Conservation (phyloP, 495 filamentous ascomycete genomes). For the Aspergillus incahuasiensis region DNA sequence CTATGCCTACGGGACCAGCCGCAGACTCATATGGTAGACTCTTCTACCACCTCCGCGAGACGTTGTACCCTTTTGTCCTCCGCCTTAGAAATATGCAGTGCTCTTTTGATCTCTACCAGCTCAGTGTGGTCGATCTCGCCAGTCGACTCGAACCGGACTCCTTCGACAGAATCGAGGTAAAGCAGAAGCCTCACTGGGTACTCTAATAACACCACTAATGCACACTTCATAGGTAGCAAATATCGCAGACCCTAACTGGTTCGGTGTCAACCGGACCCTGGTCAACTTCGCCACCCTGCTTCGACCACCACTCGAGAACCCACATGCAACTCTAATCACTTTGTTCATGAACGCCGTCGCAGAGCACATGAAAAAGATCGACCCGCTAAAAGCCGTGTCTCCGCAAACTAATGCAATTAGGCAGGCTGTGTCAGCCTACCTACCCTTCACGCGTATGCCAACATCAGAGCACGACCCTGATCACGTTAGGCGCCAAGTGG, state of each 20-base stretch:
- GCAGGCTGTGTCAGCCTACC: background rate
- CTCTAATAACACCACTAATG: too few relatives aligned
- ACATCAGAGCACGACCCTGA: too few relatives aligned
- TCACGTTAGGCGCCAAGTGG: too few relatives aligned
- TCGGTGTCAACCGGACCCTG: background rate
- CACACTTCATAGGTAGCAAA: background rate
- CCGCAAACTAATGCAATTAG: background rate
- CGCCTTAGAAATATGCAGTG: background rate
- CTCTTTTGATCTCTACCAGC: background rate
- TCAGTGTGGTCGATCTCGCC: background rate
- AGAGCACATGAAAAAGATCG: background rate
- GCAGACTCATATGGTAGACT: conserved; percentile 31
- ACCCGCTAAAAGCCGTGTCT: background rate
- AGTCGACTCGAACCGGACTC: background rate
- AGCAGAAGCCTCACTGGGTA: too few relatives aligned
- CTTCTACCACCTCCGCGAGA: conserved; percentile 19
- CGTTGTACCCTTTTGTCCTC: conserved; percentile 9
- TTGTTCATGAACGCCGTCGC: background rate
- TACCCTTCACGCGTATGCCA: too few relatives aligned
- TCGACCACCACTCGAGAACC: background rate
- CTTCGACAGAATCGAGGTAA: background rate
- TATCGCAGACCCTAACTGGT: background rate
- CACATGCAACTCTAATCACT: background rate
- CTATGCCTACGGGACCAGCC: conserved; percentile 12
- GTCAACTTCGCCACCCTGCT: background rate